Base-by-base conservation (phyloP, 192 early-diverging fungal species). In the Oehlia diaphana region DNA sequence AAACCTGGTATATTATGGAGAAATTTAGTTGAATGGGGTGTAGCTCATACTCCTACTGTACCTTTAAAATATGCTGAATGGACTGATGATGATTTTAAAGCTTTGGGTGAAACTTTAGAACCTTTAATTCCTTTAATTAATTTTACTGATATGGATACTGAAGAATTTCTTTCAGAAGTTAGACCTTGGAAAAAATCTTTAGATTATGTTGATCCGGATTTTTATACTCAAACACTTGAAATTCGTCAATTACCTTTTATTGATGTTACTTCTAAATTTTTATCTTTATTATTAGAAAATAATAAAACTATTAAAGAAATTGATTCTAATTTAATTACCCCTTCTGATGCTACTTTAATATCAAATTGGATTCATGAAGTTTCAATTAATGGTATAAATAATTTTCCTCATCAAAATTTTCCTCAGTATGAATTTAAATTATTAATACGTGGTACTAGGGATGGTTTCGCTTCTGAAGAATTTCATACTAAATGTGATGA, bases 21-120 rank as follows among this genome's bases (percentile, higher is more conserved):
- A 28, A 68, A 68, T 28, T 28, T 68, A 21, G 66, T 68, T 5
- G 28, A 68, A 28, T 68, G 66, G 66, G 66, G 66, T 33, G 35
- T 68, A 5, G 66, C 28, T 16, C 66, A 68, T 14, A 68, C 28
- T 5, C 28, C 26, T 8, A 5, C 26, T n/a, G 28, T 67, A 67
- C 65, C 65, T 8, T 7, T 33, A 33, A 0, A 68, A 33, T 37
- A 33, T 68, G 8, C 13, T 37, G 66, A 68, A 26, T 68, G 66
- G 26, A 68, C 12, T 28, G 66, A 68, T 33, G 35, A 33, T 3
- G 28, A 67, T 67, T 67, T 67, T 35, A 21, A 26, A 35, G 23
- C 28, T 13, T 68, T 68, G 10, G 66, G 35, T 14, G 35, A 19
- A 9, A 68, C 26, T n/a, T 26, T 68, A 9, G 16, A 68, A 68